Evolutionary conservation across 1,284 basidiomycete genomes (phyloP).

Genomic region (Tremellales sp.): DNA sequence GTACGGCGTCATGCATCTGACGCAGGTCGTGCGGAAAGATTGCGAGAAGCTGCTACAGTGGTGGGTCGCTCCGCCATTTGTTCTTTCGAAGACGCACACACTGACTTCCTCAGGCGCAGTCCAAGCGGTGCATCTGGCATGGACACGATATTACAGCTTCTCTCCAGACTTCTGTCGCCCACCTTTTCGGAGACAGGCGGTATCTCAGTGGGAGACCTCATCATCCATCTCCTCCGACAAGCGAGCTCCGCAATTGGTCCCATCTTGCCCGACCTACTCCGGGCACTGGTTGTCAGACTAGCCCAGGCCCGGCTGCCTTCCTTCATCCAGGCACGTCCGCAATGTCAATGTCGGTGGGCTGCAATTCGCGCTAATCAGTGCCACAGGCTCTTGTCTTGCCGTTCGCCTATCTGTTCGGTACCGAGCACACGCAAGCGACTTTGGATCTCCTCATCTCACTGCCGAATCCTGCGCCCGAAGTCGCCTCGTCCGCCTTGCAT

Average conservation of each 20-base stretch:
- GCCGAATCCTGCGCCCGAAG: conserved; percentile 51
- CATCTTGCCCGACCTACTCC: conserved; percentile 78
- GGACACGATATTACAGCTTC: conserved; percentile 64
- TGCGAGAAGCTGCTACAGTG: conserved; percentile 72
- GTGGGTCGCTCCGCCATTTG: conserved; percentile 34
- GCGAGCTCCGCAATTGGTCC: conserved; percentile 59
- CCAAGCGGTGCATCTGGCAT: conserved; percentile 66
- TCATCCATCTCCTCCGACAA: conserved; percentile 84
- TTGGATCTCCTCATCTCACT: conserved; percentile 68
- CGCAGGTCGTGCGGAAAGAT: conserved; percentile 81
- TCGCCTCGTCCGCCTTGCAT: conserved; percentile 56
- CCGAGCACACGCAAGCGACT: conserved; percentile 72
- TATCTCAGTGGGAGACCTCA: conserved; percentile 85
- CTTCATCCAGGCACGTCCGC: conserved; percentile 67
- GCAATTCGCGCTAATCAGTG: not conserved
- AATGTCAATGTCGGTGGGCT: not conserved
- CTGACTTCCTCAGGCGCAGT: conserved; percentile 51
- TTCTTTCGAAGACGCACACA: not conserved
- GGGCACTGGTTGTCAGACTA: conserved; percentile 77
- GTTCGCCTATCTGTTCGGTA: conserved; percentile 79
- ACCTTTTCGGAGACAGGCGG: conserved; percentile 71
- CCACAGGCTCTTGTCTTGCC: conserved; percentile 80
- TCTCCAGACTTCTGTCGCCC: conserved; percentile 68
- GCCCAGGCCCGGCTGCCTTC: conserved; percentile 77
- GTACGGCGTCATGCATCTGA: conserved; percentile 79